A percentile compares a stretch with the other conserved stretches of the same genome.
These are phyloP conservation scores for Epichloe uncinata DNA, from an alignment of 2,329 filamentous ascomycete species.

Conservation along the genomic window DNA sequence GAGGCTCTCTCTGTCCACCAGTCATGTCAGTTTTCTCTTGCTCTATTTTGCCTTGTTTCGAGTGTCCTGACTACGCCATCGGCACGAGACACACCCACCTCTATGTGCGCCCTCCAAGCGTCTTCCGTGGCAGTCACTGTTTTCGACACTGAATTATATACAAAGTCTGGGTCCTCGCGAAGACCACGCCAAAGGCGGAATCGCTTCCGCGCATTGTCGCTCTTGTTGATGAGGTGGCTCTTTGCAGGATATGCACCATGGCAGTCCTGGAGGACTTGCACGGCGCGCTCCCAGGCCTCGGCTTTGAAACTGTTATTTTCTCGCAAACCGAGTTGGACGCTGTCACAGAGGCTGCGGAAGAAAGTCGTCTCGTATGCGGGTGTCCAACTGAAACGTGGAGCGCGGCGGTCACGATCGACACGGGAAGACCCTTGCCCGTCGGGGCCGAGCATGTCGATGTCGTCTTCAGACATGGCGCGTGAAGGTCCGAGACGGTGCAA, in stretches of 20 bases:
- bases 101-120: conserved; percentile 42
- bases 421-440: conserved; percentile 20
- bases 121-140: conserved; percentile 44
- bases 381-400: conserved; percentile 48
- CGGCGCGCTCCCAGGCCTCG: conserved; percentile 46
- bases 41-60: conserved; percentile 1
- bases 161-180: conserved; percentile 42
- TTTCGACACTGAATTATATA: conserved; percentile 35
- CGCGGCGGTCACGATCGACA: conserved; percentile 27
- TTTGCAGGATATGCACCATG: conserved; percentile 46
- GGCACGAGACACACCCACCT: conserved; percentile 26
- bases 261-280: conserved; percentile 37
- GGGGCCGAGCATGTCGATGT: conserved; percentile 22
- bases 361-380: conserved; percentile 45
- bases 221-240: conserved; percentile 50
- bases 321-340: conserved; percentile 40
- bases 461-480: conserved; percentile 25
- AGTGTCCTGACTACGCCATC: neutral
- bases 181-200: conserved; percentile 48
- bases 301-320: conserved; percentile 49
- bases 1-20: conserved; percentile 37
- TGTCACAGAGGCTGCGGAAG: conserved; percentile 46
- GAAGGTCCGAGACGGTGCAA: neutral
- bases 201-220: conserved; percentile 48
- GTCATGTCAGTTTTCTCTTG: neutral